Evolutionary conservation across 371 early-diverging fungal genomes (phyloP).

Genomic region (Globomyces sp.): DNA sequence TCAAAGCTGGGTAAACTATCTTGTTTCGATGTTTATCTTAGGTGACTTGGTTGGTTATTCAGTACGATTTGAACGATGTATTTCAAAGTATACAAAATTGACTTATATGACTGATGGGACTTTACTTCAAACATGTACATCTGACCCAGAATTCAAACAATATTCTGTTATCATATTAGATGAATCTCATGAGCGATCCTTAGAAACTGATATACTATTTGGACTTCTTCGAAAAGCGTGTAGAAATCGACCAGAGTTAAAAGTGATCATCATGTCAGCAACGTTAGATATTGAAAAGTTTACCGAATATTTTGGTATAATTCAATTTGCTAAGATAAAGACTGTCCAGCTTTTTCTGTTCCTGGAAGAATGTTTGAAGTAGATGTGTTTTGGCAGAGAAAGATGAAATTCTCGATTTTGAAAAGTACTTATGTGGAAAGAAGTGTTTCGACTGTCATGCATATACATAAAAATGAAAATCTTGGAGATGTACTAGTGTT

Average conservation of each 20-base stretch:
- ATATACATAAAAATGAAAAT: conserved; percentile 83
- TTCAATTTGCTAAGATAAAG: conserved; percentile 10
- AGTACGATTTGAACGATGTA: conserved; percentile 78
- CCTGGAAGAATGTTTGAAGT: conserved; percentile 83
- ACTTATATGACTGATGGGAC: conserved; percentile 94
- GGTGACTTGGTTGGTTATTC: conserved; percentile 73
- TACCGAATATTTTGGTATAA: conserved; percentile 42
- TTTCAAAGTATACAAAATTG: conserved; percentile 62
- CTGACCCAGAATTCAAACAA: conserved; percentile 58
- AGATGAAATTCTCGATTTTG: conserved; percentile 54
- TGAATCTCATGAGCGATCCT: conserved; percentile 94
- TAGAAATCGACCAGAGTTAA: conserved; percentile 44
- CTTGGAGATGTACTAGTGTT: conserved; percentile 92
- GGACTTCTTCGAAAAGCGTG: conserved; percentile 72
- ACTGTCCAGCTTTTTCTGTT: conserved; percentile 80
- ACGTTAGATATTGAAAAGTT: conserved; percentile 64
- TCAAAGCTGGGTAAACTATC: conserved; percentile 48
- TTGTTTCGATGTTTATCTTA: too few species aligned
- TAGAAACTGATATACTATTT: conserved; percentile 92
- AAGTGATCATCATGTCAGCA: conserved; percentile 80
- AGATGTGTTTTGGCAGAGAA: conserved; percentile 63
- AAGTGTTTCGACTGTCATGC: conserved; percentile 78
- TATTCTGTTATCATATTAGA: conserved; percentile 83
- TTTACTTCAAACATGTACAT: conserved; percentile 72
- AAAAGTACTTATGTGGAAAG: conserved; percentile 67